These are phyloP conservation scores for Xylariaceae sp. DNA, from an alignment of 2,329 filamentous ascomycete genomes.

Conservation along the genomic window DNA sequence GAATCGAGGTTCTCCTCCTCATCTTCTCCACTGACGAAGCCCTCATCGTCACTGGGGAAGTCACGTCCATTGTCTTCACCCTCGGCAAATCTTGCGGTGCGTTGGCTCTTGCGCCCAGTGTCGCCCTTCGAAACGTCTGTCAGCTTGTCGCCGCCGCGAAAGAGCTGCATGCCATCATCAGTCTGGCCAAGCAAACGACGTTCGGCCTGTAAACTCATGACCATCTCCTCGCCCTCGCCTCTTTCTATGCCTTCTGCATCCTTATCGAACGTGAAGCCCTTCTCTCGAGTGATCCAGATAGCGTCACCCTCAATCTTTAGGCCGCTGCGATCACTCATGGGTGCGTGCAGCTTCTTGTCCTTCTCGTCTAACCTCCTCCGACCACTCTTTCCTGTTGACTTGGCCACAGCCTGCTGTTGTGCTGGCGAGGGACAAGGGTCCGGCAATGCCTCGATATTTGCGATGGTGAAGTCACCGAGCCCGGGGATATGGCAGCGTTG, in stretches of 20 bases:
- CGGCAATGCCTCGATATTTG: slow-evolving; percentile 76
- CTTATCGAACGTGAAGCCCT: slow-evolving; percentile 67
- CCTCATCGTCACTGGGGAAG: slow-evolving; percentile 42
- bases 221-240: slow-evolving; percentile 92
- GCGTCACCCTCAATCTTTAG: slow-evolving; percentile 95
- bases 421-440: slow-evolving; percentile 93
- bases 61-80: slow-evolving; percentile 45
- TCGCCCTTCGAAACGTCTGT: slow-evolving; percentile 51
- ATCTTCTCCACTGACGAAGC: slow-evolving; percentile 46
- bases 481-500: slow-evolving; percentile 89
- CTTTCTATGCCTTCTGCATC: slow-evolving; percentile 62
- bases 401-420: slow-evolving; percentile 80
- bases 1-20: slow-evolving; percentile 35
- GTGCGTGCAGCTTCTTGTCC: slow-evolving; percentile 91
- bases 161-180: slow-evolving; percentile 76
- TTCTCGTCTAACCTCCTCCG: slow-evolving; percentile 84
- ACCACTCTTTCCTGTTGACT: slow-evolving; percentile 73
- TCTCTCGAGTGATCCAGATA: slow-evolving; percentile 73
- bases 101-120: slow-evolving; percentile 51
- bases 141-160: slow-evolving; percentile 67
- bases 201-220: slow-evolving; percentile 80
- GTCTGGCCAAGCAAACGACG: slow-evolving; percentile 74
- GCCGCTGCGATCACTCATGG: slow-evolving; percentile 96
- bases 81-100: slow-evolving; percentile 51
- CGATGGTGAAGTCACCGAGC: slow-evolving; percentile 79